Evolutionary conservation across 108 stramenopile species (phyloP).

Genomic region (Nannochloropsis gaditana): DNA sequence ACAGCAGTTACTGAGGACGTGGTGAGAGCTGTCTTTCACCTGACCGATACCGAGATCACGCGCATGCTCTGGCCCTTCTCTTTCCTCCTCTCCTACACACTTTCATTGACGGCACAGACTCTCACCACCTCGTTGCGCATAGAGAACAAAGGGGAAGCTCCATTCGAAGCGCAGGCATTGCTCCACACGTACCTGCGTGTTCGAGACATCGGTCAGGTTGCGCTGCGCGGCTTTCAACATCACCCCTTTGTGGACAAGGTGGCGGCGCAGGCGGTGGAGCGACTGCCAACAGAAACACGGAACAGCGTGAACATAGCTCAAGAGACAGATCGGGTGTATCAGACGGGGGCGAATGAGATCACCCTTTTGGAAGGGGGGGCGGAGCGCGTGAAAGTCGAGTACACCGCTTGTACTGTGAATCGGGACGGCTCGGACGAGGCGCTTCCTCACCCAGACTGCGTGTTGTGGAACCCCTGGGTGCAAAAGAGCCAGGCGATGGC

Average conservation of each 20-base stretch:
- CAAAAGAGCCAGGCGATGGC: slow-evolving; percentile 45
- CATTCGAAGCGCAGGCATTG: slow-evolving; percentile 50
- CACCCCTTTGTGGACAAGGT: slow-evolving; percentile 52
- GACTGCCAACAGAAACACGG: background rate
- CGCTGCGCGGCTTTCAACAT: slow-evolving; percentile 46
- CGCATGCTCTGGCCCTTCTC: slow-evolving; percentile 3
- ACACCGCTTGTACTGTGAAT: background rate
- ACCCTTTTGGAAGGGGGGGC: background rate
- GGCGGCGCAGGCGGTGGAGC: background rate
- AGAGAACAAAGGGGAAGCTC: slow-evolving; percentile 42
- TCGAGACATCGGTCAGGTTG: slow-evolving; percentile 36
- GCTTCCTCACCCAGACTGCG: slow-evolving; percentile 35
- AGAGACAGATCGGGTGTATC: slow-evolving; percentile 37
- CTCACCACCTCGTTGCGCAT: slow-evolving; percentile 44
- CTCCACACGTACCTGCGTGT: slow-evolving; percentile 56
- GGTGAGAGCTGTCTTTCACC: background rate
- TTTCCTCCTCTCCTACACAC: slow-evolving; percentile 44
- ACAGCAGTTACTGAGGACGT: background rate
- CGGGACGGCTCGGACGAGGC: background rate
- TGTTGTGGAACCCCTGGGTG: slow-evolving; percentile 59
- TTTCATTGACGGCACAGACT: slow-evolving; percentile 37
- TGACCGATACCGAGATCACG: background rate
- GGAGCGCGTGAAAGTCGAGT: slow-evolving; percentile 16
- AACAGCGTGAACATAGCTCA: slow-evolving; percentile 6
- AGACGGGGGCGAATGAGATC: slow-evolving; percentile 13